These are phyloP conservation scores for Lycium ferocissimum DNA, from an alignment of 257 asterid species.

Conservation along the genomic window DNA sequence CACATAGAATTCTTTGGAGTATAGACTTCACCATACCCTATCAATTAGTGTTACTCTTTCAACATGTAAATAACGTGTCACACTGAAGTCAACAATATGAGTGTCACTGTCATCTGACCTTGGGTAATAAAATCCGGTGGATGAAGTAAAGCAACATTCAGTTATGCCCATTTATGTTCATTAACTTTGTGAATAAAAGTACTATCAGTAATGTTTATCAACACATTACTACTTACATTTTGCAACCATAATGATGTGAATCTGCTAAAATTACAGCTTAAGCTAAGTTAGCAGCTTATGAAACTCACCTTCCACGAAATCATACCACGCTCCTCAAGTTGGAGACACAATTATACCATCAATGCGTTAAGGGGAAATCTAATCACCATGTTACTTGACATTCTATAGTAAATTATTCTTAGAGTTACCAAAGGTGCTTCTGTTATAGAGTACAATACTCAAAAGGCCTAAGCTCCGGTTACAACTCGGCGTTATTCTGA, in stretches of 20 bases:
- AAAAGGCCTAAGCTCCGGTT: slow-evolving; percentile 1
- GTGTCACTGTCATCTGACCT: background rate
- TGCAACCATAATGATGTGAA: slow-evolving; percentile 2
- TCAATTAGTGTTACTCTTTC: background rate
- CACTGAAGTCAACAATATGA: background rate
- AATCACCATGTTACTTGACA: slow-evolving; percentile 16
- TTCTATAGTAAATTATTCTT: background rate
- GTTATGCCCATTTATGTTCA: background rate
- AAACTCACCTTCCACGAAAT: background rate
- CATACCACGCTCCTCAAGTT: background rate
- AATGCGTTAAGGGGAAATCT: background rate
- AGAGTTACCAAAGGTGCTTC: background rate
- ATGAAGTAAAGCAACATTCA: slow-evolving; percentile 6
- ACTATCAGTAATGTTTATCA: background rate
- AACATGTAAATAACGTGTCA: background rate
- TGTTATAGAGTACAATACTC: background rate
- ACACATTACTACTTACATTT: background rate
- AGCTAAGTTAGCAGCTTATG: background rate
- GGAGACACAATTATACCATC: background rate
- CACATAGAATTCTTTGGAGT: background rate
- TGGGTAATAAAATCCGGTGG: background rate
- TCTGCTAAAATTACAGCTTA: background rate
- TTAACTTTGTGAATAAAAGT: background rate
- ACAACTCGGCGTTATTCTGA: background rate
- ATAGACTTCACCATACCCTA: background rate